Conservation (phyloP, 371 early-diverging fungal genomes). For the Aphelidium insulamus region DNA sequence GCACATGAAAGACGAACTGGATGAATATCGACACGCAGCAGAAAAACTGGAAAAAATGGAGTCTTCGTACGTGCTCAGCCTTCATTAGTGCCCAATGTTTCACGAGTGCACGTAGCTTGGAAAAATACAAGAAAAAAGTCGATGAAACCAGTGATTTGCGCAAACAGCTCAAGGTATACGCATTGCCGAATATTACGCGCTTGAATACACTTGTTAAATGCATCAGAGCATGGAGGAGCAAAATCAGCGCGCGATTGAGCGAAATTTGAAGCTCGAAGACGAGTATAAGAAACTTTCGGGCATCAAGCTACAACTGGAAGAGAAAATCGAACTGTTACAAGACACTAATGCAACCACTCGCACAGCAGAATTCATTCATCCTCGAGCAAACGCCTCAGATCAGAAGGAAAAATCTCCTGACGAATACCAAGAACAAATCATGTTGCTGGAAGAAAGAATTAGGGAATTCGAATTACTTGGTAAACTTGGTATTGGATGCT, state of each 20-base stretch:
- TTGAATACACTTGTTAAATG: background rate
- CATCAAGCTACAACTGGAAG: conserved; percentile 58
- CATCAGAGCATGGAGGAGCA: conserved; percentile 44
- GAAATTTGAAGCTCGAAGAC: conserved; percentile 51
- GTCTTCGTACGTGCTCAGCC: too few species aligned
- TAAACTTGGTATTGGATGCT: too few species aligned
- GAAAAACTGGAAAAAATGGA: conserved; percentile 70
- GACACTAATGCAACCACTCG: too few species aligned
- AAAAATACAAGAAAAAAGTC: conserved; percentile 80
- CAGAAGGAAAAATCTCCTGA: conserved; percentile 28
- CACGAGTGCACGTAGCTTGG: conserved; percentile 79
- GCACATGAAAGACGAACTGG: conserved; percentile 58
- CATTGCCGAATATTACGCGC: background rate
- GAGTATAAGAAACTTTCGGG: conserved; percentile 56
- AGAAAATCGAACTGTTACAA: conserved; percentile 32
- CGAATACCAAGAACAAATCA: conserved; percentile 46
- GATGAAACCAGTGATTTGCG: conserved; percentile 62
- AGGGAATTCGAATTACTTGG: conserved; percentile 56
- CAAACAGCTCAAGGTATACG: conserved; percentile 38
- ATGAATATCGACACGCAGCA: conserved; percentile 65
- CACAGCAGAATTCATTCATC: too few species aligned
- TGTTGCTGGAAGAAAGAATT: conserved; percentile 48
- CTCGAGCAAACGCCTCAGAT: conserved; percentile 42
- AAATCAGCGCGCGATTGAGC: conserved; percentile 33
- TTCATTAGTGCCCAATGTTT: too few species aligned